Percentiles rank a stretch among this genome's conserved stretches.
Conservation (phyloP, 768 basidiomycete genomes). For the Leccinum truebloodii region DNA sequence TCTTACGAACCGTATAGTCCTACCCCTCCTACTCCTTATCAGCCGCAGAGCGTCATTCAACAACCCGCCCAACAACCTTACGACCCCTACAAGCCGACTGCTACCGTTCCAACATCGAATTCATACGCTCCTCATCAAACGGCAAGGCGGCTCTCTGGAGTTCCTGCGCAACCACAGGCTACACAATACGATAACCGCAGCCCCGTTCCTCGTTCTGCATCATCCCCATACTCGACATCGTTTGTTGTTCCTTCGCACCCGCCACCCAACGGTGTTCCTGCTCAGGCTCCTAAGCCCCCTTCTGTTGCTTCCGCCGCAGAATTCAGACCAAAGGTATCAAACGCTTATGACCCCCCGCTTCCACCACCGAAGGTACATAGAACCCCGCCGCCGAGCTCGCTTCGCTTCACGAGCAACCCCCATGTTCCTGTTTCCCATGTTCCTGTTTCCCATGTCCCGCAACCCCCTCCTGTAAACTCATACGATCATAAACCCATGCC, state of each 20-base stretch:
- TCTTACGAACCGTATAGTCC: slow-evolving; percentile 30
- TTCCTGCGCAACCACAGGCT: slow-evolving; percentile 22
- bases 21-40: slow-evolving; percentile 17
- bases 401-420: slow-evolving; percentile 23
- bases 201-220: slow-evolving; percentile 22
- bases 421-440: slow-evolving; percentile 15
- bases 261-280: slow-evolving; percentile 22
- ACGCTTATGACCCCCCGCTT: slow-evolving; percentile 80
- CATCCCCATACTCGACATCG: slow-evolving; percentile 27
- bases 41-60: slow-evolving; percentile 16
- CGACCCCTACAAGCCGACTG: slow-evolving; percentile 40
- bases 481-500: slow-evolving; percentile 23
- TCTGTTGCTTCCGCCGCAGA: slow-evolving; percentile 44
- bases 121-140: slow-evolving; percentile 24
- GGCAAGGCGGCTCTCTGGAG: slow-evolving; percentile 9
- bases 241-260: slow-evolving; percentile 14
- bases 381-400: slow-evolving; percentile 25
- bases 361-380: slow-evolving; percentile 45
- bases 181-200: slow-evolving; percentile 38
- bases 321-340: slow-evolving; percentile 63
- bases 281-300: slow-evolving; percentile 33
- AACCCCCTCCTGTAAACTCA: slow-evolving; percentile 12
- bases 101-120: slow-evolving; percentile 17
- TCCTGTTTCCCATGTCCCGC: slow-evolving; percentile 10
- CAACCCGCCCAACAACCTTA: slow-evolving; percentile 24